Conservation (phyloP, 2,329 filamentous ascomycete genomes). For the Talaromyces rugulosus region DNA sequence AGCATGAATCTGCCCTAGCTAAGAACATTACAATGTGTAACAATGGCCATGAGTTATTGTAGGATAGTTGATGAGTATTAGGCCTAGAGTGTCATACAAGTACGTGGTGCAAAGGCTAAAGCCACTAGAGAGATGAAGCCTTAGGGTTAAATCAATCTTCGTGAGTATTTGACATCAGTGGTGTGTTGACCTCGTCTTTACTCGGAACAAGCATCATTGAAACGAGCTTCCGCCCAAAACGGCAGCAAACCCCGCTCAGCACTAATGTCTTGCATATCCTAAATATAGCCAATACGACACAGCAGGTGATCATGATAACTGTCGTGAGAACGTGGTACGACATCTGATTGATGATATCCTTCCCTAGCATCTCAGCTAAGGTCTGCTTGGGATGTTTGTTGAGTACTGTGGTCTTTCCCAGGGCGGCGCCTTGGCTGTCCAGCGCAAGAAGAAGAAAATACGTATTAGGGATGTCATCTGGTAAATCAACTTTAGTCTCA, state of each 20-base stretch:
- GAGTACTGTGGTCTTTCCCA: no score
- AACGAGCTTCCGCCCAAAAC: not conserved
- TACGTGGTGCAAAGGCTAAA: no score
- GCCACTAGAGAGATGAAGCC: not conserved
- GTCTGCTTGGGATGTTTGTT: no score
- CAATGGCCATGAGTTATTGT: not conserved
- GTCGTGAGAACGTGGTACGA: not conserved
- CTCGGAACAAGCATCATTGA: not conserved
- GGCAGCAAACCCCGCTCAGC: not conserved
- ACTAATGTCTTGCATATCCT: not conserved
- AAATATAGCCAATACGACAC: not conserved
- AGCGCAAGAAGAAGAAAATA: no score
- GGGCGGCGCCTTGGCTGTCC: no score
- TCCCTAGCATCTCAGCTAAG: not conserved
- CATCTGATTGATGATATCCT: not conserved
- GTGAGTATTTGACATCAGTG: conserved; percentile 1
- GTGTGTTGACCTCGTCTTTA: not conserved
- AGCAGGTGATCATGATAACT: not conserved
- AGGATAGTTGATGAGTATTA: not conserved
- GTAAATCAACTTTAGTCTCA: no score
- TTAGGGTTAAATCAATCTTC: not conserved
- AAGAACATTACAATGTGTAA: not conserved
- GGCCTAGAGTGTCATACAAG: no score
- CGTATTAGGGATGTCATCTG: no score
- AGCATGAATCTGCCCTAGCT: not conserved